Evolutionary conservation across 352 stramenopile genomes (phyloP).

Genomic region (Phytophthora sojae): DNA sequence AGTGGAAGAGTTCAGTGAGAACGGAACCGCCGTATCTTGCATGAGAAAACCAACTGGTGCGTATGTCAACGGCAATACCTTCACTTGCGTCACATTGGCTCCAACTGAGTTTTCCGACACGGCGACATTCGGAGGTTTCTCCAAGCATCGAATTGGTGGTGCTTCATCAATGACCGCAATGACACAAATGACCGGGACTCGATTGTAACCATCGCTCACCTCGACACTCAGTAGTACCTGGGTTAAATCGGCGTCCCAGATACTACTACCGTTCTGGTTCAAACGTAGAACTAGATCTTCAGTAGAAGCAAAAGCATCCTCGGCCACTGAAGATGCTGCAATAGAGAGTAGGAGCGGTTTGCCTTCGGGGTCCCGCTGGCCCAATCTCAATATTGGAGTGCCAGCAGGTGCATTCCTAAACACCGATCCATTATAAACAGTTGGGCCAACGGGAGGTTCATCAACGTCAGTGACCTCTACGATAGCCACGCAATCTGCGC

Average conservation of each 20-base stretch:
- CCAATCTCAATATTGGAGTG: slow-evolving; percentile 28
- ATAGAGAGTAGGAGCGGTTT: slow-evolving; percentile 17
- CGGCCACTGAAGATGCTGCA: slow-evolving; percentile 1
- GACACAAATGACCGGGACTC: slow-evolving; percentile 24
- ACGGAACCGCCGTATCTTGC: slow-evolving; percentile 29
- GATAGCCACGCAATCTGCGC: slow-evolving; percentile 38
- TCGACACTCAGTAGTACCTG: slow-evolving; percentile 24
- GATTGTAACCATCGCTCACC: slow-evolving; percentile 31
- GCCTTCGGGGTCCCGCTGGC: slow-evolving; percentile 28
- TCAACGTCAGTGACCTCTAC: slow-evolving; percentile 53
- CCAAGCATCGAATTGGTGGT: slow-evolving; percentile 46
- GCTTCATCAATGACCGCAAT: slow-evolving; percentile 35
- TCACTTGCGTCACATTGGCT: slow-evolving; percentile 13
- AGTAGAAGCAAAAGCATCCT: slow-evolving; percentile 22
- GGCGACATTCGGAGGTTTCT: slow-evolving; percentile 15
- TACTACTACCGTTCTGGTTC: slow-evolving; percentile 9
- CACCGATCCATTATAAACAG: slow-evolving; percentile 42
- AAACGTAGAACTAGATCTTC: slow-evolving; percentile 23
- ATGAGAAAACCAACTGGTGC: slow-evolving; percentile 6
- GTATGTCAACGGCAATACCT: slow-evolving; percentile 19
- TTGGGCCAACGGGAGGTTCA: slow-evolving; percentile 43
- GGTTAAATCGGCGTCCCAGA: neutral
- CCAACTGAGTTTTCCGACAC: slow-evolving; percentile 31
- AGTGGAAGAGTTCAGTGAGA: slow-evolving; percentile 48
- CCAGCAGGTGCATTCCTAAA: slow-evolving; percentile 24